Percentiles rank a stretch among this genome's conserved stretches.
phyloP scores from a whole-genome alignment of 2,329 filamentous ascomycete genomes.

The Incumbomyces lentus region DNA sequence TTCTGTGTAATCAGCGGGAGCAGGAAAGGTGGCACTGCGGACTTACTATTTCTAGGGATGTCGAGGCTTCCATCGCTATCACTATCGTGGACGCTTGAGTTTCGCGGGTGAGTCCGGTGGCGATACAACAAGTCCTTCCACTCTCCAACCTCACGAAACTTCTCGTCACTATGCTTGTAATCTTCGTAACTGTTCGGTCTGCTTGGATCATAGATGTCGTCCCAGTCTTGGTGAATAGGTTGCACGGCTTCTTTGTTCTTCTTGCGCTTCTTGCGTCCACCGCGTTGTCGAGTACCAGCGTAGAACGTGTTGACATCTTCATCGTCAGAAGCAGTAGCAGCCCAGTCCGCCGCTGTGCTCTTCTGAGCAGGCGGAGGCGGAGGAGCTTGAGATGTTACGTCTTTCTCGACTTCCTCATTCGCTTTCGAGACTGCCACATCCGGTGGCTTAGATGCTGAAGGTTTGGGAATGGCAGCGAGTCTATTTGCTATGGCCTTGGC shows the following conservation, averaged over 20 bases:
- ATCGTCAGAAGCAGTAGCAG: conserved; percentile 58
- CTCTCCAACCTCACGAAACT: conserved; percentile 65
- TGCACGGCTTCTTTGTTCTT: conserved; percentile 52
- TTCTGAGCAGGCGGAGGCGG: conserved; percentile 40
- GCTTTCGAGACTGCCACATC: conserved; percentile 6
- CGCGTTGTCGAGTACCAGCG: conserved; percentile 55
- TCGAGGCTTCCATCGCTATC: conserved; percentile 33
- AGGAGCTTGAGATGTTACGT: conserved; percentile 4
- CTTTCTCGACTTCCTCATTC: conserved; percentile 3
- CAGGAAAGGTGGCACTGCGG: too few species aligned
- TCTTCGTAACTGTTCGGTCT: conserved; percentile 76
- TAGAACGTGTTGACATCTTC: conserved; percentile 63
- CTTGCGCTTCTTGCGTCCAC: conserved; percentile 68
- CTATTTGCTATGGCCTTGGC: conserved; percentile 52
- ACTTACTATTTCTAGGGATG: conserved; percentile 35
- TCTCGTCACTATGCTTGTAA: conserved; percentile 75
- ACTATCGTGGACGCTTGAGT: conserved; percentile 38
- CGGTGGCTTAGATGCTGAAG: conserved; percentile 20
- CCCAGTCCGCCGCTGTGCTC: conserved; percentile 71
- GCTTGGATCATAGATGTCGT: conserved; percentile 79
- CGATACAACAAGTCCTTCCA: conserved; percentile 77
- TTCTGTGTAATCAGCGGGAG: conserved; percentile 23
- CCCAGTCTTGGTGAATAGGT: conserved; percentile 60
- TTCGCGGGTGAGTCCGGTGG: conserved; percentile 46
- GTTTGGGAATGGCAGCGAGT: conserved; percentile 24